Percentiles rank a stretch among this genome's conserved stretches.
These are phyloP conservation scores for Ophiostoma australiae DNA, from an alignment of 2,329 filamentous ascomycete species.

Conservation along the genomic window DNA sequence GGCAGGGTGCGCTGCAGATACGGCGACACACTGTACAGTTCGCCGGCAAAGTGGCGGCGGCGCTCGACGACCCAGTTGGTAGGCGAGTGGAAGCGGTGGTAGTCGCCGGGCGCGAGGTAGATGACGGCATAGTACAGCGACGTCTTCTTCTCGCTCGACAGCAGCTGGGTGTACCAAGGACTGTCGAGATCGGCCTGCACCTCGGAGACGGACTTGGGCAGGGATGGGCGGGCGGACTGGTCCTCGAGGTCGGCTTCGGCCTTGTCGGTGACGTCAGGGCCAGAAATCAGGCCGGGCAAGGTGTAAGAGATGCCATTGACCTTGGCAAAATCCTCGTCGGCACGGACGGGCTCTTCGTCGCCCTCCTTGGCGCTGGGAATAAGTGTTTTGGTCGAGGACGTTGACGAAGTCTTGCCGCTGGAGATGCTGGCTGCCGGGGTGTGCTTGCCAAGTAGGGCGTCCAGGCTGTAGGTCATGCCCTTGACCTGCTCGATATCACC, in stretches of 20 bases:
- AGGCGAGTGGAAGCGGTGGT: slow-evolving; percentile 96
- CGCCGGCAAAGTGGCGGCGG: slow-evolving; percentile 94
- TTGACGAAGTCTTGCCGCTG: slow-evolving; percentile 25
- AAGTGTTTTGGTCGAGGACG: neutral
- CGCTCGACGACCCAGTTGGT: slow-evolving; percentile 92
- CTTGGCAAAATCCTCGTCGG: slow-evolving; percentile 86
- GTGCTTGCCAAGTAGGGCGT: slow-evolving; percentile 75
- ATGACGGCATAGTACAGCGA: slow-evolving; percentile 85
- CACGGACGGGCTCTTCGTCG: slow-evolving; percentile 63
- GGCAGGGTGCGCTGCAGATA: slow-evolving; percentile 91
- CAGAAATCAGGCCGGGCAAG: slow-evolving; percentile 79
- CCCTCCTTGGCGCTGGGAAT: slow-evolving; percentile 31
- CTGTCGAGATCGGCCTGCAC: slow-evolving; percentile 79
- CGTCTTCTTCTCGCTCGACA: slow-evolving; percentile 54
- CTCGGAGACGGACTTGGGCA: slow-evolving; percentile 67
- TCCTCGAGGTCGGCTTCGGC: slow-evolving; percentile 57
- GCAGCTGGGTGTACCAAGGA: slow-evolving; percentile 66
- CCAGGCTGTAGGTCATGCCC: slow-evolving; percentile 94
- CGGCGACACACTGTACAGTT: slow-evolving; percentile 90
- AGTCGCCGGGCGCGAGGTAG: slow-evolving; percentile 94
- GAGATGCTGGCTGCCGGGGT: slow-evolving; percentile 53
- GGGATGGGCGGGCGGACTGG: slow-evolving; percentile 62
- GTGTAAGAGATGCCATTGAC: slow-evolving; percentile 96
- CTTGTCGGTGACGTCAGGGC: slow-evolving; percentile 46
- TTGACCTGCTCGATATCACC: slow-evolving; percentile 98